Percentiles rank a stretch among this genome's conserved stretches.
These are phyloP conservation scores for Poa pratensis DNA, from an alignment of 176 grass and related monocot genomes.

Conservation along the genomic window DNA sequence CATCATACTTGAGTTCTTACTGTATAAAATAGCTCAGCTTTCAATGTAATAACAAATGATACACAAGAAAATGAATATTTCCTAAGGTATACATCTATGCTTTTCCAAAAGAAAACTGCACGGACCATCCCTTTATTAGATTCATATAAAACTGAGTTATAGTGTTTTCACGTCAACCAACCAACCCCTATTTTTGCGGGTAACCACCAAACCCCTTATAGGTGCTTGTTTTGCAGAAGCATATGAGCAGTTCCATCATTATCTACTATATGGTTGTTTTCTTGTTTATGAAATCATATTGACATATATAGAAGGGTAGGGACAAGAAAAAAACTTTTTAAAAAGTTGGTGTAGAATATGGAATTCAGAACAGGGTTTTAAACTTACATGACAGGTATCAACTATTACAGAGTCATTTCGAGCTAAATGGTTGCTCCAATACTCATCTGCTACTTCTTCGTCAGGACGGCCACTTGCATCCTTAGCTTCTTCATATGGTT, in stretches of 20 bases:
- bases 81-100: conserved; percentile 4
- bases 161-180: conserved; percentile 30
- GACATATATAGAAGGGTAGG: conserved; percentile 12
- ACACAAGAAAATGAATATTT: conserved; percentile 6
- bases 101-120: conserved; percentile 11
- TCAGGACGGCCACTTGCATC: conserved; percentile 80
- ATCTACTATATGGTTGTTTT: conserved; percentile 19
- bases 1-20: background rate
- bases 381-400: conserved; percentile 91
- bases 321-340: background rate
- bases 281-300: conserved; percentile 9
- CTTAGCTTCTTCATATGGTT: conserved; percentile 92
- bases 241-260: conserved; percentile 1
- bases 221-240: conserved; percentile 14
- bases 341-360: background rate
- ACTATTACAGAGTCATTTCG: conserved; percentile 96
- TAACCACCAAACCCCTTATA: background rate
- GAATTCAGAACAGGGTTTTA: background rate
- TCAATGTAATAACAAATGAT: conserved; percentile 25
- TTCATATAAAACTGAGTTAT: background rate
- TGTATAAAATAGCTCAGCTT: conserved; percentile 27
- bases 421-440: conserved; percentile 96
- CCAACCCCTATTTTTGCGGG: background rate
- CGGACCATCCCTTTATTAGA: conserved; percentile 14
- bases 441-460: conserved; percentile 93